Evolutionary conservation across 2,329 filamentous ascomycete species (phyloP).

Genomic region (Tolypocladium ovalisporum): DNA sequence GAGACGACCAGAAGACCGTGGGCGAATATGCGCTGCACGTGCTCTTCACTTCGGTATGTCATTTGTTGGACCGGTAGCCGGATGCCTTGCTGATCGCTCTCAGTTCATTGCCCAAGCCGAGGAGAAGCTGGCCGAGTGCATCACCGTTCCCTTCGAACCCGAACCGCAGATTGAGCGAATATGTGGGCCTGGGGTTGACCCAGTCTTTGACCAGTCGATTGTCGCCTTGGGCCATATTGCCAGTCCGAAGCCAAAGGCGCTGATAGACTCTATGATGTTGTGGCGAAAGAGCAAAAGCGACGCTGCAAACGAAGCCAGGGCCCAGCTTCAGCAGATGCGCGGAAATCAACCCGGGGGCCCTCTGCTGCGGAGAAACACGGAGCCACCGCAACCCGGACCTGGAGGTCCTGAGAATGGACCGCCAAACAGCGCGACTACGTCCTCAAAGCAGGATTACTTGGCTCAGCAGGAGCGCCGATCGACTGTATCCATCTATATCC

Average conservation of each 20-base stretch:
- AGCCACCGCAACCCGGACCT: slow-evolving; percentile 44
- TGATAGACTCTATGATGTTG: slow-evolving; percentile 96
- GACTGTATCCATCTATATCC: slow-evolving; percentile 88
- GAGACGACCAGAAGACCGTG: slow-evolving; percentile 80
- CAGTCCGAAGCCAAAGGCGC: slow-evolving; percentile 81
- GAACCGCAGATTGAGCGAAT: slow-evolving; percentile 81
- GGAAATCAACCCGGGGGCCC: slow-evolving; percentile 31
- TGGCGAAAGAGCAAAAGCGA: slow-evolving; percentile 97
- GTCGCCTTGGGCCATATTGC: slow-evolving; percentile 89
- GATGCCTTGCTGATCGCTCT: slow-evolving; percentile 5
- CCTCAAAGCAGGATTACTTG: slow-evolving; percentile 57
- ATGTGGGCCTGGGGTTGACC: slow-evolving; percentile 81
- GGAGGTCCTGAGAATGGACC: slow-evolving; percentile 17
- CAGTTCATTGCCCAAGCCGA: slow-evolving; percentile 94
- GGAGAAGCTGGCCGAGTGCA: slow-evolving; percentile 84
- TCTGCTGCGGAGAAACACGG: slow-evolving; percentile 62
- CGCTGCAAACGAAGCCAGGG: slow-evolving; percentile 60
- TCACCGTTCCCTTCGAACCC: slow-evolving; percentile 66
- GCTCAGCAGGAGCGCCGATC: slow-evolving; percentile 78
- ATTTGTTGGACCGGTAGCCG: not conserved
- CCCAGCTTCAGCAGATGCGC: slow-evolving; percentile 43
- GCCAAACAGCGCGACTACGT: slow-evolving; percentile 27
- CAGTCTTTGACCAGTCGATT: slow-evolving; percentile 87
- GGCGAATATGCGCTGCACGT: slow-evolving; percentile 96
- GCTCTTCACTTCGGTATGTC: slow-evolving; percentile 75